A percentile compares a stretch with the other conserved stretches of the same genome.
Evolutionary conservation across 2,329 filamentous ascomycete genomes (phyloP).

Genomic region (Aspergillus hortae): DNA sequence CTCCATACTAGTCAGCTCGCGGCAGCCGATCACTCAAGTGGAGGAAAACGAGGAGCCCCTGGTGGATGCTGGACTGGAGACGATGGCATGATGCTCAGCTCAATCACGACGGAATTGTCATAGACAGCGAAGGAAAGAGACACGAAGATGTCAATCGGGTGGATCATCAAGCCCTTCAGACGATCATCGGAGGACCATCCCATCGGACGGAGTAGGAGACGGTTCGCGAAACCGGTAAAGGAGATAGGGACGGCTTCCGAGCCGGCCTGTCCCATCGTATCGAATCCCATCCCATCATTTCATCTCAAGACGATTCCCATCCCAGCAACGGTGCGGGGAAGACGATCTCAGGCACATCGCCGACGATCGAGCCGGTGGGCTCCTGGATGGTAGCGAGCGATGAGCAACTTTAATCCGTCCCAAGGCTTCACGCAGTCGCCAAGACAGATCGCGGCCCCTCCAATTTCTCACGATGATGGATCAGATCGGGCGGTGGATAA

Average conservation of each 20-base stretch:
- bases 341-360: conserved; percentile 18
- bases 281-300: neutral
- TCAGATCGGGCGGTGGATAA: neutral
- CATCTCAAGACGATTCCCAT: neutral
- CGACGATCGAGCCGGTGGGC: conserved; percentile 11
- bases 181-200: neutral
- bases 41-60: neutral
- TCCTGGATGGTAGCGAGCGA: conserved; percentile 10
- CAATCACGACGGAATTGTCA: neutral
- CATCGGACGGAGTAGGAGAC: too few relatives aligned
- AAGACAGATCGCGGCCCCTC: conserved; percentile 10
- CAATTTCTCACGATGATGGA: conserved; percentile 9
- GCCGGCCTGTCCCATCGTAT: neutral
- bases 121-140: neutral
- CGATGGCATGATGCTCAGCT: conserved; percentile 7
- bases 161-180: conserved; percentile 2
- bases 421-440: conserved; percentile 14
- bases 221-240: too few relatives aligned
- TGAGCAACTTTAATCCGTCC: conserved; percentile 17
- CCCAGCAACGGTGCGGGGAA: conserved; percentile 20
- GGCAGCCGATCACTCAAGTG: neutral
- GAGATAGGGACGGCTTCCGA: too few relatives aligned
- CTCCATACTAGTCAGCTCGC: neutral
- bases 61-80: conserved; percentile 1
- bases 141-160: conserved; percentile 1